Conservation (phyloP, 306 rosid genomes). For the Rosa rugosa region DNA sequence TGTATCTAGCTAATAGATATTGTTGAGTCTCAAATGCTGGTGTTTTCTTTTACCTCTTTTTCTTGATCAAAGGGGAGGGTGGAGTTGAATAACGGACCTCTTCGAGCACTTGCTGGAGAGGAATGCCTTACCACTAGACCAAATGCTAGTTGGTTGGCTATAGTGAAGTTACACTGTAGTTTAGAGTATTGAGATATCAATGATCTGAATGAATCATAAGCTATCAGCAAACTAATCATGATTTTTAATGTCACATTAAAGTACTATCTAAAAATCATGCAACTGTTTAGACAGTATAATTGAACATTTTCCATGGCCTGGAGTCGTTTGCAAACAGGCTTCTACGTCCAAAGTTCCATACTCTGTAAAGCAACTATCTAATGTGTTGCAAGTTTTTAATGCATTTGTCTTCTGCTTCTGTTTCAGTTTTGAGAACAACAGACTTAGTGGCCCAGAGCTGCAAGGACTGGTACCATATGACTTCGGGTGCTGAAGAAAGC, state of each 20-base stretch:
- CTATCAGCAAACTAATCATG: neutral
- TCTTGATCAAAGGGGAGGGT: neutral
- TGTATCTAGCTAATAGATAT: neutral
- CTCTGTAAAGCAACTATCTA: neutral
- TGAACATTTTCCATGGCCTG: neutral
- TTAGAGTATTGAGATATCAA: neutral
- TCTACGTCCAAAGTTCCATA: neutral
- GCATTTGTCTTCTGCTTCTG: neutral
- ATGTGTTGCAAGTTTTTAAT: neutral
- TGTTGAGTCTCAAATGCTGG: neutral
- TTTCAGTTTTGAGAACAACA: slow-evolving; percentile 77
- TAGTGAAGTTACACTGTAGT: neutral
- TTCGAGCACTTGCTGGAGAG: neutral
- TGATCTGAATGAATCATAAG: neutral
- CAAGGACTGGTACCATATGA: slow-evolving; percentile 83
- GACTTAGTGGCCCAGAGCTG: slow-evolving; percentile 80
- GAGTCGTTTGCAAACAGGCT: neutral
- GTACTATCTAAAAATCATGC: neutral
- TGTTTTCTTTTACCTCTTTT: neutral
- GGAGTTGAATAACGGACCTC: neutral
- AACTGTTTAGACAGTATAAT: neutral
- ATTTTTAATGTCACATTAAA: neutral
- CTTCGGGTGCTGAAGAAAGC: slow-evolving; percentile 69
- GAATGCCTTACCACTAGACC: neutral
- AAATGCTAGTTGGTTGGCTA: neutral